A percentile compares a stretch with the other conserved stretches of the same genome.
These are phyloP conservation scores for Cytospora schulzeri DNA, from an alignment of 2,329 filamentous ascomycete species.

Conservation along the genomic window DNA sequence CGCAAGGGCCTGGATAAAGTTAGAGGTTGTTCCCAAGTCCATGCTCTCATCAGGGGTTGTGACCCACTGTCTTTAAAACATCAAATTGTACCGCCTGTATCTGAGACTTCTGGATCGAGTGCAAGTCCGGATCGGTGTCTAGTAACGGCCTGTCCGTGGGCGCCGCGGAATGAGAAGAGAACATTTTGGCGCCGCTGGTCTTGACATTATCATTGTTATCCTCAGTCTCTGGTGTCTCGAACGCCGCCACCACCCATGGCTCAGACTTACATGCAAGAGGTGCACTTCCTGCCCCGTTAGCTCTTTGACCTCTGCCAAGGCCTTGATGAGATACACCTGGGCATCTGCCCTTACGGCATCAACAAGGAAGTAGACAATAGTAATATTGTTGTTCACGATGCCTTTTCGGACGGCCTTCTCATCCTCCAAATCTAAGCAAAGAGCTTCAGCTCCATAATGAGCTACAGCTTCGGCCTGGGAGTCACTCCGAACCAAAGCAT, in stretches of 20 bases:
- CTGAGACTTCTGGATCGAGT: constrained; percentile 45
- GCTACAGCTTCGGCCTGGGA: constrained; percentile 48
- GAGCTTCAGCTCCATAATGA: constrained; percentile 45
- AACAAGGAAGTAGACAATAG: constrained; percentile 51
- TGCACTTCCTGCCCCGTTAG: constrained; percentile 46
- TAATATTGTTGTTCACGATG: constrained; percentile 48
- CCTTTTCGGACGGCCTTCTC: constrained; percentile 38
- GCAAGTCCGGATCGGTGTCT: constrained; percentile 48
- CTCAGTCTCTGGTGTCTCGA: not conserved
- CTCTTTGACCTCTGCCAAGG: constrained; percentile 46
- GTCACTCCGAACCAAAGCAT: constrained; percentile 49
- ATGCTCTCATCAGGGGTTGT: not conserved
- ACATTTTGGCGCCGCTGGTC: constrained; percentile 55
- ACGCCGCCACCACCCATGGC: not conserved
- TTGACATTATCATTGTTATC: constrained; percentile 24
- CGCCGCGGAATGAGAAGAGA: constrained; percentile 49
- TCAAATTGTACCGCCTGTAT: constrained; percentile 25
- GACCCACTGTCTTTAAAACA: constrained; percentile 1
- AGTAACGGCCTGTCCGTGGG: constrained; percentile 44
- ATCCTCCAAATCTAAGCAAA: constrained; percentile 44
- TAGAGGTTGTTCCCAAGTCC: not conserved
- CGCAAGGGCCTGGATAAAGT: constrained; percentile 39
- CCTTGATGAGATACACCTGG: constrained; percentile 47
- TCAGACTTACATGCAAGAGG: constrained; percentile 45
- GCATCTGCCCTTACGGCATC: constrained; percentile 39